A percentile compares a stretch with the other conserved stretches of the same genome.
Evolutionary conservation across 2,329 filamentous ascomycete species (phyloP).

Genomic region (Neophaeococcomyces aloes): DNA sequence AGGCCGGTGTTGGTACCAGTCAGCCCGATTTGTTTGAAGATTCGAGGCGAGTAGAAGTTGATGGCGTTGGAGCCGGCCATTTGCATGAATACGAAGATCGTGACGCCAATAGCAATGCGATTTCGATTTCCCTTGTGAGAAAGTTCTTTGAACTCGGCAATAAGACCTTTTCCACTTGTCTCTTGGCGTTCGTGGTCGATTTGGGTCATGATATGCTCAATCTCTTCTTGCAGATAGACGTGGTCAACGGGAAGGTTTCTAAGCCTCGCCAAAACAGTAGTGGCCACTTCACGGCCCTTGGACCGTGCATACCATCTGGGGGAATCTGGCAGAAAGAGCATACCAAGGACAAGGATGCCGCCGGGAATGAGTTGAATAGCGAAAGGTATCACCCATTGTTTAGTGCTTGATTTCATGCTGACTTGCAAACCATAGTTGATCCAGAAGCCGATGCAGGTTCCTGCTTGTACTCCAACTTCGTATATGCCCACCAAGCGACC

Average conservation of each 20-base stretch:
- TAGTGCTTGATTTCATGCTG: slow-evolving; percentile 35
- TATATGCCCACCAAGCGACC: slow-evolving; percentile 53
- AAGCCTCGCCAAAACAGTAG: slow-evolving; percentile 44
- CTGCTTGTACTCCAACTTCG: slow-evolving; percentile 55
- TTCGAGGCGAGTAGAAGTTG: slow-evolving; percentile 59
- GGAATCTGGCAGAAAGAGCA: slow-evolving; percentile 25
- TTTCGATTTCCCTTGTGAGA: slow-evolving; percentile 43
- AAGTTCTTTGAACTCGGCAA: slow-evolving; percentile 29
- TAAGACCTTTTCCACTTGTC: not conserved
- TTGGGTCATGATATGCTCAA: slow-evolving; percentile 44
- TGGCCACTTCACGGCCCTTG: slow-evolving; percentile 57
- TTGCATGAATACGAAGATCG: slow-evolving; percentile 43
- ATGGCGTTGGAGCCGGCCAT: slow-evolving; percentile 43
- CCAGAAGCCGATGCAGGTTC: slow-evolving; percentile 49
- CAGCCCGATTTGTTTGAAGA: slow-evolving; percentile 57
- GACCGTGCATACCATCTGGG: slow-evolving; percentile 42
- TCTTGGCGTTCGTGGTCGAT: not conserved
- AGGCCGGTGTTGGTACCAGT: slow-evolving; percentile 48
- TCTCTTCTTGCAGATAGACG: slow-evolving; percentile 46
- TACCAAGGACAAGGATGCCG: slow-evolving; percentile 23
- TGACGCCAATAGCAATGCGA: slow-evolving; percentile 44
- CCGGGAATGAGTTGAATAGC: slow-evolving; percentile 49
- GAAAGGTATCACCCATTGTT: slow-evolving; percentile 50
- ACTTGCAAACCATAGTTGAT: slow-evolving; percentile 44
- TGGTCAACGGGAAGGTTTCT: slow-evolving; percentile 45